phyloP scores from a whole-genome alignment of 1,139 yeast genomes.

The Candida pseudoviswanathii region DNA sequence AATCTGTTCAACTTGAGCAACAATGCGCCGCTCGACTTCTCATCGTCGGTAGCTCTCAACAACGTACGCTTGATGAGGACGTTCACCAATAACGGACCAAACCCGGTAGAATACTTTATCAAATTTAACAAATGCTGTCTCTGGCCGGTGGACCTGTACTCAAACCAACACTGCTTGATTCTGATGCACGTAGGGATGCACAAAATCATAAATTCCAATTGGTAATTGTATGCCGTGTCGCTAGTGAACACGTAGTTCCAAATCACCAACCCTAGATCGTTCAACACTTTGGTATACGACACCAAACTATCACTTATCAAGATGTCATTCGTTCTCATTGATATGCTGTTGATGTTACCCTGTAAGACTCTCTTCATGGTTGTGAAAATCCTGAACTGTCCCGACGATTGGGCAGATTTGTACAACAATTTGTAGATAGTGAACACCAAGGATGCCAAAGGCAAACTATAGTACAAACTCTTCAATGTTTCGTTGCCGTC shows the following conservation, averaged over 20 bases:
- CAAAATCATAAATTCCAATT: slow-evolving; percentile 51
- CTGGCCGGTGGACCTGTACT: slow-evolving; percentile 55
- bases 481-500: slow-evolving; percentile 18
- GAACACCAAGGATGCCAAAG: slow-evolving; percentile 21
- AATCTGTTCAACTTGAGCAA: slow-evolving; percentile 16
- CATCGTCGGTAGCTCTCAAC: slow-evolving; percentile 9
- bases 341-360: slow-evolving; percentile 57
- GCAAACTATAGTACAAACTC: slow-evolving; percentile 19
- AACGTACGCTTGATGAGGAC: slow-evolving; percentile 34
- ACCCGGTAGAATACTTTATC: slow-evolving; percentile 68
- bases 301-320: slow-evolving; percentile 79
- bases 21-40: slow-evolving; percentile 14
- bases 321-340: slow-evolving; percentile 75
- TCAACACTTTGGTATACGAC: slow-evolving; percentile 73
- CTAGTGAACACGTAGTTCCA: slow-evolving; percentile 36
- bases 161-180: slow-evolving; percentile 77
- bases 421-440: slow-evolving; percentile 22
- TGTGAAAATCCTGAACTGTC: slow-evolving; percentile 47
- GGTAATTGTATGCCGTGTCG: slow-evolving; percentile 26
- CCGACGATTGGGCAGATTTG: slow-evolving; percentile 22
- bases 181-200: slow-evolving; percentile 72
- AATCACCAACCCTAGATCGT: slow-evolving; percentile 60
- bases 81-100: slow-evolving; percentile 61
- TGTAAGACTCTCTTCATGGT: slow-evolving; percentile 54
- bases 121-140: slow-evolving; percentile 66